phyloP scores from a whole-genome alignment of 805 yeast species.

The Candida coquimbonensis region DNA sequence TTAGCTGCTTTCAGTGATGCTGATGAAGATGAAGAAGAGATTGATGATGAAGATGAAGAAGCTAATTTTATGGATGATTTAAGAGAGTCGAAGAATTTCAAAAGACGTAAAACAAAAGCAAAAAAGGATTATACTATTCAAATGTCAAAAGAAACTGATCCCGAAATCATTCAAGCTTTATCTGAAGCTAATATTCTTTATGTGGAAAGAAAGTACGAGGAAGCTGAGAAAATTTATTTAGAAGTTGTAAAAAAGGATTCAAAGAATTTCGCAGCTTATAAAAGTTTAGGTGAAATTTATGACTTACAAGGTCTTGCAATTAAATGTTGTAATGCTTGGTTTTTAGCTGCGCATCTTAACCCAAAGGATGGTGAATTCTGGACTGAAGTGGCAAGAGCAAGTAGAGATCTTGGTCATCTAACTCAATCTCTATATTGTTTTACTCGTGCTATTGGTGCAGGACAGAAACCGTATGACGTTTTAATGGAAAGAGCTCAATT shows the following conservation, averaged over 20 bases:
- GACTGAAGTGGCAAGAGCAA: conserved; percentile 66
- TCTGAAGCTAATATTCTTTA: conserved; percentile 78
- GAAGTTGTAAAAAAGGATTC: conserved; percentile 76
- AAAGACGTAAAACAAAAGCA: conserved; percentile 34
- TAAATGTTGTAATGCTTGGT: conserved; percentile 76
- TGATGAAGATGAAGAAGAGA: conserved; percentile 28
- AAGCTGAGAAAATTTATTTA: conserved; percentile 51
- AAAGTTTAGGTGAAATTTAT: conserved; percentile 81
- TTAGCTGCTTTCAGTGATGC: conserved; percentile 28
- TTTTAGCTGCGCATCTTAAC: conserved; percentile 71
- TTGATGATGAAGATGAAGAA: conserved; percentile 34
- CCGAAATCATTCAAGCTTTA: conserved; percentile 60
- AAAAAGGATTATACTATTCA: conserved; percentile 26
- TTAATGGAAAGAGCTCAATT: conserved; percentile 60
- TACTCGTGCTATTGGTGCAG: conserved; percentile 48
- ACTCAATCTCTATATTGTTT: conserved; percentile 80
- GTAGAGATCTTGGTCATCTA: conserved; percentile 56
- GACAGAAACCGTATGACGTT: conserved; percentile 44
- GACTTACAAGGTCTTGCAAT: conserved; percentile 56
- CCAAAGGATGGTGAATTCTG: conserved; percentile 74
- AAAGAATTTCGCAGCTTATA: conserved; percentile 75
- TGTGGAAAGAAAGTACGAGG: conserved; percentile 53
- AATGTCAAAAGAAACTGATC: conserved; percentile 45
- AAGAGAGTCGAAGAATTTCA: conserved; percentile 61
- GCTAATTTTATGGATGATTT: conserved; percentile 52